Evolutionary conservation across 768 basidiomycete species (phyloP).

Genomic region (Hericium coralloides): DNA sequence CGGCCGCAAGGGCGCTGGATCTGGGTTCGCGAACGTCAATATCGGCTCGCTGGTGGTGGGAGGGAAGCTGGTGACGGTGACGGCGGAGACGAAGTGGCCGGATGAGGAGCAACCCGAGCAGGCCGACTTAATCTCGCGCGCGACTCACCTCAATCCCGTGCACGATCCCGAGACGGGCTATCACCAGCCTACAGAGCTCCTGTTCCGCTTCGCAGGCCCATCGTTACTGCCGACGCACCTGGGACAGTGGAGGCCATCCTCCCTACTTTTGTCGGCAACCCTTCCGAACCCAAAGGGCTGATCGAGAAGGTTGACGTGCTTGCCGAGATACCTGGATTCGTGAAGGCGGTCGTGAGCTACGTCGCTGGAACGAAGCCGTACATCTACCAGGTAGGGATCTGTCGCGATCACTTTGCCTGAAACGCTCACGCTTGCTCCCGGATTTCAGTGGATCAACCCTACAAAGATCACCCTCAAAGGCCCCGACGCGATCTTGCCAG

Average conservation of each 20-base stretch:
- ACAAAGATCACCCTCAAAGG: constrained; percentile 40
- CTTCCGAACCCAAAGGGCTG: constrained; percentile 57
- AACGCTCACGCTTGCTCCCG: not conserved
- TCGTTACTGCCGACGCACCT: constrained; percentile 43
- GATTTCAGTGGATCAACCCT: constrained; percentile 46
- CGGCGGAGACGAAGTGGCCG: constrained; percentile 73
- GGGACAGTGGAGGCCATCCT: constrained; percentile 51
- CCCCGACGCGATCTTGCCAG: constrained; percentile 32
- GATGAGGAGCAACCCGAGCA: constrained; percentile 41
- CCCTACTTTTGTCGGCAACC: constrained; percentile 46
- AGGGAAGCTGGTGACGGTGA: constrained; percentile 67
- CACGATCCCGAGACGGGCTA: constrained; percentile 81
- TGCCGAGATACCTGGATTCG: constrained; percentile 86
- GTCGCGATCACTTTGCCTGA: not conserved
- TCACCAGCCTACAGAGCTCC: constrained; percentile 54
- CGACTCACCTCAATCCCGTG: constrained; percentile 49
- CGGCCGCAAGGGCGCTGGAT: constrained; percentile 71
- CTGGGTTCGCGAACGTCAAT: constrained; percentile 78
- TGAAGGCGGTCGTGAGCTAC: constrained; percentile 90
- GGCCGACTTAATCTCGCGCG: constrained; percentile 50
- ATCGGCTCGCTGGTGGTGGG: constrained; percentile 79
- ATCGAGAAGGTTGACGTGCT: constrained; percentile 93
- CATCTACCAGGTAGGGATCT: constrained; percentile 72
- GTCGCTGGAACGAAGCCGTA: constrained; percentile 90
- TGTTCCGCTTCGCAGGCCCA: constrained; percentile 72